These are phyloP conservation scores for Pisolithus marmoratus DNA, from an alignment of 768 basidiomycete genomes.

Conservation along the genomic window DNA sequence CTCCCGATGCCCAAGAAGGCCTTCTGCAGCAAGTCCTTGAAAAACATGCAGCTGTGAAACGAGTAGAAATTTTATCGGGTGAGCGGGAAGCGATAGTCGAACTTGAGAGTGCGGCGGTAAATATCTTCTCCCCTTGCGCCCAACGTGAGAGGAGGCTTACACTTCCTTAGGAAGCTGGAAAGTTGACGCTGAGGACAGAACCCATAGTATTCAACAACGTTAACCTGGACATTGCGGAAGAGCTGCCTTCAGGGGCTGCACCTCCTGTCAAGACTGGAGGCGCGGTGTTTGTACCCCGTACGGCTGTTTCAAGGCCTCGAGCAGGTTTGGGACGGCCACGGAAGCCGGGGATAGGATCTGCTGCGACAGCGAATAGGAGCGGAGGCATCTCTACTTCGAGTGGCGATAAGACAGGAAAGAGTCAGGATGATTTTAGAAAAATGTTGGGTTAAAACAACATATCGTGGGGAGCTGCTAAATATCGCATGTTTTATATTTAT, in stretches of 20 bases:
- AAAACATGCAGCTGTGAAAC: constrained; percentile 63
- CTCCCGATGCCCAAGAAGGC: constrained; percentile 78
- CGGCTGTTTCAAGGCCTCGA: constrained; percentile 58
- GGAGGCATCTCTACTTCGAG: constrained; percentile 5
- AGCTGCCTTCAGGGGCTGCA: constrained; percentile 31
- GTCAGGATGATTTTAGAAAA: constrained; percentile 83
- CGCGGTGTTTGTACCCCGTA: constrained; percentile 59
- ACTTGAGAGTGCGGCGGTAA: constrained; percentile 59
- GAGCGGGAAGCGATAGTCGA: constrained; percentile 58
- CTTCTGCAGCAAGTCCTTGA: constrained; percentile 86
- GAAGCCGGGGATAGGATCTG: constrained; percentile 27
- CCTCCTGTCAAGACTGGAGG: constrained; percentile 38
- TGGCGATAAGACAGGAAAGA: constrained; percentile 35
- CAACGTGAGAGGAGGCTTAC: neutral
- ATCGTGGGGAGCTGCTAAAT: too few species aligned
- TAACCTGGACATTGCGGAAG: constrained; percentile 55
- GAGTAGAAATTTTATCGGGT: constrained; percentile 70
- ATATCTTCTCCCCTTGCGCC: constrained; percentile 13
- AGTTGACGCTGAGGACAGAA: constrained; percentile 64
- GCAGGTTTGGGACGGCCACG: constrained; percentile 63
- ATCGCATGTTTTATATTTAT: too few species aligned
- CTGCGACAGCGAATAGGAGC: constrained; percentile 7
- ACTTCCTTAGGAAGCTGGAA: constrained; percentile 68
- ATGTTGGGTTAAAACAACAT: constrained; percentile 44
- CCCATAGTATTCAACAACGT: constrained; percentile 66